Conservation (phyloP, 1,139 yeast genomes). For the Candida frijolesensis region DNA sequence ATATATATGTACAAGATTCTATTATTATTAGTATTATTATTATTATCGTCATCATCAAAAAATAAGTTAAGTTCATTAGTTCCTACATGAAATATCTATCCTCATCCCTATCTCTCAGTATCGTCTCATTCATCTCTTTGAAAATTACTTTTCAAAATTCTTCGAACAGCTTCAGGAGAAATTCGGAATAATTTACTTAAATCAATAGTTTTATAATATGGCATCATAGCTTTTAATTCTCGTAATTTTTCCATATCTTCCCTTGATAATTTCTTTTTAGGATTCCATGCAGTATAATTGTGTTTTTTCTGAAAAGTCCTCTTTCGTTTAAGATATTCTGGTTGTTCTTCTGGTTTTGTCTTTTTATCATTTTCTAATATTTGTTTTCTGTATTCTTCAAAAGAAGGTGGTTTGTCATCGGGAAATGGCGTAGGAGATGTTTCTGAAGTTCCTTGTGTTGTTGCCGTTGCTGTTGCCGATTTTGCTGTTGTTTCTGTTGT, state of each 20-base stretch:
- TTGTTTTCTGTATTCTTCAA: neutral
- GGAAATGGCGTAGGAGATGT: no score
- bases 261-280: slow-evolving; percentile 66
- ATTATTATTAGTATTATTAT: neutral
- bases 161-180: slow-evolving; percentile 81
- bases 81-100: neutral
- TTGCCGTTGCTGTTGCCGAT: neutral
- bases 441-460: neutral
- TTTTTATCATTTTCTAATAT: slow-evolving; percentile 3
- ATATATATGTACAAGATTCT: neutral
- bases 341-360: slow-evolving; percentile 12
- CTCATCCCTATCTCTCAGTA: neutral
- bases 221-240: slow-evolving; percentile 54
- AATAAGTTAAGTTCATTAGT: no score
- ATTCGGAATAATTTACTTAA: slow-evolving; percentile 67
- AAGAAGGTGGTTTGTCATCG: neutral
- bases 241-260: slow-evolving; percentile 71
- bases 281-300: slow-evolving; percentile 59
- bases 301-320: slow-evolving; percentile 62
- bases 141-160: slow-evolving; percentile 67
- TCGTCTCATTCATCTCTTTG: neutral
- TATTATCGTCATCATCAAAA: neutral
- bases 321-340: slow-evolving; percentile 70
- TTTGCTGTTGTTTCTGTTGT: no score
- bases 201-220: slow-evolving; percentile 60